Evolutionary conservation across 2,329 filamentous ascomycete species (phyloP).

Genomic region (Penicillium sclerotigenum): DNA sequence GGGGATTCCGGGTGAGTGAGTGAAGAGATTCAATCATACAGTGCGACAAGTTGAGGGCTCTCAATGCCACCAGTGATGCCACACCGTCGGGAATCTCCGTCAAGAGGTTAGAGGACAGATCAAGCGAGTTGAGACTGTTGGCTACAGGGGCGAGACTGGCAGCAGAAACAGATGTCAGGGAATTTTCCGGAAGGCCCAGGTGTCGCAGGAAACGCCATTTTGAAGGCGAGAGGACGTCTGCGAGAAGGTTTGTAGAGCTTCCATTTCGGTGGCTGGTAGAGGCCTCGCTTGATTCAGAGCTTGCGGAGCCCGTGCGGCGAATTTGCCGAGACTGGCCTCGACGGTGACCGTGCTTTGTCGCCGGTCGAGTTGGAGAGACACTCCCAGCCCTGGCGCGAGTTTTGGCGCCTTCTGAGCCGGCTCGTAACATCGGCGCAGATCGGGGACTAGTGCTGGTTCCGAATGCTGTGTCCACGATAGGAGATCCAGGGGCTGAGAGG

Average conservation of each 20-base stretch:
- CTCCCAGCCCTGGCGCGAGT: slow-evolving; percentile 59
- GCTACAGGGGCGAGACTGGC: slow-evolving; percentile 76
- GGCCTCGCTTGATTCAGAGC: slow-evolving; percentile 74
- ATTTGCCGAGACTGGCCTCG: slow-evolving; percentile 69
- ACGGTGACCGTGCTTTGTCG: slow-evolving; percentile 66
- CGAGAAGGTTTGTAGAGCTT: slow-evolving; percentile 74
- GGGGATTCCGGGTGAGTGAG: slow-evolving; percentile 73
- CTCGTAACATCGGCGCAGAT: slow-evolving; percentile 48
- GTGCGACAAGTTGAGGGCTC: slow-evolving; percentile 87
- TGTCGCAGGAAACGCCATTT: slow-evolving; percentile 97
- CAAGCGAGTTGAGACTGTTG: slow-evolving; percentile 84
- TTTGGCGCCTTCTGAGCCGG: slow-evolving; percentile 55
- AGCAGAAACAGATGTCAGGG: slow-evolving; percentile 73
- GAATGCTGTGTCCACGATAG: slow-evolving; percentile 48
- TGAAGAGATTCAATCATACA: slow-evolving; percentile 97
- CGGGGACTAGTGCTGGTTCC: slow-evolving; percentile 51
- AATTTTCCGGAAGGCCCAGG: slow-evolving; percentile 87
- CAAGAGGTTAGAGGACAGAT: slow-evolving; percentile 89
- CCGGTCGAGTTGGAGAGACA: slow-evolving; percentile 74
- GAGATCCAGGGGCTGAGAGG: slow-evolving; percentile 66
- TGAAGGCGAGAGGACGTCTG: slow-evolving; percentile 69
- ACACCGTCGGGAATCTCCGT: slow-evolving; percentile 91
- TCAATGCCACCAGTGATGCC: slow-evolving; percentile 78
- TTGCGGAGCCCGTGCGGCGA: slow-evolving; percentile 83
- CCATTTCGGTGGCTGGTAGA: slow-evolving; percentile 54